Percentiles rank a stretch among this genome's conserved stretches.
Evolutionary conservation across 179 eudicot genomes (phyloP).

Genomic region (Beta lomatogona): DNA sequence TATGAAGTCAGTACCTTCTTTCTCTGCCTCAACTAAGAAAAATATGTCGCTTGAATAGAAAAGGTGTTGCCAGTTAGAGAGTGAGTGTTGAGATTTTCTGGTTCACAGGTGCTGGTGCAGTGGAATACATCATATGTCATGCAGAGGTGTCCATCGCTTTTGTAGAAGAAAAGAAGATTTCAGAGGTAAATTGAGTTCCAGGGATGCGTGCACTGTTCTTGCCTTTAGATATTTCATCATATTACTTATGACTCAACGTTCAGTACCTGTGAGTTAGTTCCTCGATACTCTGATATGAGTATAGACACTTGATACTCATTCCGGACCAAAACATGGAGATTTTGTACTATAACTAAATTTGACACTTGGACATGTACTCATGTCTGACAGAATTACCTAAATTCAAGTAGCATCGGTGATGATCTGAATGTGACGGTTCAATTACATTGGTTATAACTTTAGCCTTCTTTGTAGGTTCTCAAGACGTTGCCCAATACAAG

Average conservation of each 20-base stretch:
- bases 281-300: too few species aligned
- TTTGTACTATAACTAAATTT: too few species aligned
- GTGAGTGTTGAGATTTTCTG: conserved; percentile 14
- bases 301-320: too few species aligned
- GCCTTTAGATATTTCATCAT: neutral
- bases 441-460: neutral
- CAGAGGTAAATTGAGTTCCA: conserved; percentile 50
- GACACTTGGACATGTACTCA: neutral
- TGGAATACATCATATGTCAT: conserved; percentile 82
- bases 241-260: neutral
- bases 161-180: conserved; percentile 72
- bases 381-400: neutral
- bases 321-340: too few species aligned
- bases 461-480: conserved; percentile 50
- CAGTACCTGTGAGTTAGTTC: too few species aligned
- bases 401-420: too few species aligned
- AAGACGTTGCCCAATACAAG: conserved; percentile 64
- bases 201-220: neutral
- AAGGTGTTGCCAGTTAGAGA: neutral
- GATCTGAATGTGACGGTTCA: too few species aligned
- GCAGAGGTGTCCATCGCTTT: conserved; percentile 82
- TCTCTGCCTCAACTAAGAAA: too few species aligned
- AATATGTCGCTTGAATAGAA: too few species aligned
- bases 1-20: conserved; percentile 27
- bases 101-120: conserved; percentile 79